Conservation (phyloP, 192 early-diverging fungal species). For the Linnemannia schmuckeri region DNA sequence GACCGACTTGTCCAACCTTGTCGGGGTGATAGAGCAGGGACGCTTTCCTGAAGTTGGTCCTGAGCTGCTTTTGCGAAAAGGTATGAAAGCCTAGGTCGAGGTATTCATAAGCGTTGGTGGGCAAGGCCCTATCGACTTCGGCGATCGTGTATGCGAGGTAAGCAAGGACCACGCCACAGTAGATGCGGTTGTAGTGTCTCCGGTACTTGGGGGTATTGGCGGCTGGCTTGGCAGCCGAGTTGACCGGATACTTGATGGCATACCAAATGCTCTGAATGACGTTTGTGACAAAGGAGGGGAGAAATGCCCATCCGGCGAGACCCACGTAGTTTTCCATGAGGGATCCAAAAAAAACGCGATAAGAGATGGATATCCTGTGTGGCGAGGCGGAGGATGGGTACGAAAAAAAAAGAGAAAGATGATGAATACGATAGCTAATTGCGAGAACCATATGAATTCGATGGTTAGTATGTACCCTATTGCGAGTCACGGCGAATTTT, state of each 20-base stretch:
- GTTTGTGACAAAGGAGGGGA: constrained; percentile 55
- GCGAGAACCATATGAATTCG: background rate
- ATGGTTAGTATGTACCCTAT: background rate
- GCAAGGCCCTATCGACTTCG: constrained; percentile 50
- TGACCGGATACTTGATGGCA: constrained; percentile 47
- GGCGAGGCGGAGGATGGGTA: background rate
- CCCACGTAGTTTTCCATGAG: constrained; percentile 47
- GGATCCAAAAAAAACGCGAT: background rate
- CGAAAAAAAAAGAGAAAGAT: background rate
- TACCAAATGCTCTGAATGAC: constrained; percentile 59
- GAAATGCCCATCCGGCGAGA: constrained; percentile 53
- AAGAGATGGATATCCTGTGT: background rate
- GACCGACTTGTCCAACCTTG: constrained; percentile 43
- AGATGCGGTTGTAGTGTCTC: constrained; percentile 58
- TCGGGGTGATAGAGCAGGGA: constrained; percentile 56
- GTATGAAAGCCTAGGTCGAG: constrained; percentile 47
- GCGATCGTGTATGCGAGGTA: constrained; percentile 61
- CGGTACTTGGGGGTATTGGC: constrained; percentile 52
- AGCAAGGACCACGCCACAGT: constrained; percentile 50
- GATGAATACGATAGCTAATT: background rate
- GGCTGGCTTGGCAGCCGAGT: constrained; percentile 51
- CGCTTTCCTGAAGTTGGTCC: constrained; percentile 55
- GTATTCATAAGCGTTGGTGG: constrained; percentile 55
- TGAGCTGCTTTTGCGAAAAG: constrained; percentile 54
- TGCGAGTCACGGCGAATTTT: background rate